Evolutionary conservation across 2,329 filamentous ascomycete genomes (phyloP), one percentile per base, ranked within the genome.

Genomic region (Chrysosporium keratinophilum): DNA sequence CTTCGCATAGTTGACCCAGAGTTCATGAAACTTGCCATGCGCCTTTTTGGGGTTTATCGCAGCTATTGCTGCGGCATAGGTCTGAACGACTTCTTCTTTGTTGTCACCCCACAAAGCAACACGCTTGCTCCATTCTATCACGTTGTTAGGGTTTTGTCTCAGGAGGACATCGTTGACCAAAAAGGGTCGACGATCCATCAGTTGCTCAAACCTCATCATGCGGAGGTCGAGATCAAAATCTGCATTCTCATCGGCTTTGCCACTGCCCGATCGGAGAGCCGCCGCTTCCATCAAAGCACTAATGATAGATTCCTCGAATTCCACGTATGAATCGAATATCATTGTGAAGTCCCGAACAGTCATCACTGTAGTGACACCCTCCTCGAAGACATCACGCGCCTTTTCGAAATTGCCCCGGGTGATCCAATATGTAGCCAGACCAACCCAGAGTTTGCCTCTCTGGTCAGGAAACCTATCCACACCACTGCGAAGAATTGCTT

Each of bases 331-430:
- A 69, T 98, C 93, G 63, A 98, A 98, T 44, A 97, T 85, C 53
- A 97, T 80, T 0, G 90, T 94, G 65, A 98, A 98, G 71, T 98
- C 93, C 54, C 93, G 84, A 43, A 98, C 90, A 1, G 93, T 98
- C 91, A 97, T 97, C 58, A 96, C 94, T 1, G 91, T 97, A 10
- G 88, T 95, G 60, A 97, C 88, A 43, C 88, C 94, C 69, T 97
- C 90, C 70, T 98, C 93, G 60, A 95, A 97, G 2, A 94, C 78
- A 68, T 98, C 93, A 59, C 94, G 78, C 12, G 93, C 90, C 57
- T 85, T 84, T 71, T 97, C 94, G 65, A 96, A 97, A 65, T 86
- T 89, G 43, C 90, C 90, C 66, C 84, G 83, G 56, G 88, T 88
- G 66, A 94, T 95, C 88, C 91, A 97, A 71, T 97, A 98, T 2